phyloP scores from a whole-genome alignment of 371 early-diverging fungal genomes.

The Coemansia sp. region DNA sequence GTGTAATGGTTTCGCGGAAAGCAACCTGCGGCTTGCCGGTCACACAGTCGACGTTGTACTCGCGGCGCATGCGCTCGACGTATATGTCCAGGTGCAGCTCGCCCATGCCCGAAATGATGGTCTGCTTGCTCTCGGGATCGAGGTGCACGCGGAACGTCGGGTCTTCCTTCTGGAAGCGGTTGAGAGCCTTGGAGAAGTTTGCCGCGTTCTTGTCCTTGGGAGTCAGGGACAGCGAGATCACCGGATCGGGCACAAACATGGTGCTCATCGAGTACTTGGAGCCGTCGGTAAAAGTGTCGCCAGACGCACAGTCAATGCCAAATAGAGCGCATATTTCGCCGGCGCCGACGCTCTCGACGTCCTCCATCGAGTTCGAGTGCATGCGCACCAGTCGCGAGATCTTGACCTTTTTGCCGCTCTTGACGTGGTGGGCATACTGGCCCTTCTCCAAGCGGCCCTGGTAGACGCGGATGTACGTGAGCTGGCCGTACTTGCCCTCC shows the following conservation, averaged over 20 bases:
- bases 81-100: constrained; percentile 92
- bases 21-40: constrained; percentile 97
- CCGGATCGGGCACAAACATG: constrained; percentile 97
- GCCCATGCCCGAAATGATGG: constrained; percentile 92
- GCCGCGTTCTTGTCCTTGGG: constrained; percentile 89
- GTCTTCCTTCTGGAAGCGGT: constrained; percentile 95
- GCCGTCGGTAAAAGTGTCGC: constrained; percentile 97
- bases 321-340: constrained; percentile 98
- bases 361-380: constrained; percentile 98
- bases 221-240: constrained; percentile 87
- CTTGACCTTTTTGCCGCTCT: constrained; percentile 93
- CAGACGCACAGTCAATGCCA: constrained; percentile 96
- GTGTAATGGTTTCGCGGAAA: constrained; percentile 90
- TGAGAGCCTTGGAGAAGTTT: constrained; percentile 94
- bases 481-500: constrained; percentile 93
- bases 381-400: constrained; percentile 95
- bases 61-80: constrained; percentile 96
- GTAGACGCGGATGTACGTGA: constrained; percentile 96
- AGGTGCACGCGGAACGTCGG: constrained; percentile 96
- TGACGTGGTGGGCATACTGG: constrained; percentile 79
- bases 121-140: constrained; percentile 86
- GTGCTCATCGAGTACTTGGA: constrained; percentile 87
- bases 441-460: constrained; percentile 91
- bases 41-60: constrained; percentile 89
- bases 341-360: constrained; percentile 88